Evolutionary conservation across 768 basidiomycete genomes (phyloP).

Genomic region (Phylloporus arenicola): DNA sequence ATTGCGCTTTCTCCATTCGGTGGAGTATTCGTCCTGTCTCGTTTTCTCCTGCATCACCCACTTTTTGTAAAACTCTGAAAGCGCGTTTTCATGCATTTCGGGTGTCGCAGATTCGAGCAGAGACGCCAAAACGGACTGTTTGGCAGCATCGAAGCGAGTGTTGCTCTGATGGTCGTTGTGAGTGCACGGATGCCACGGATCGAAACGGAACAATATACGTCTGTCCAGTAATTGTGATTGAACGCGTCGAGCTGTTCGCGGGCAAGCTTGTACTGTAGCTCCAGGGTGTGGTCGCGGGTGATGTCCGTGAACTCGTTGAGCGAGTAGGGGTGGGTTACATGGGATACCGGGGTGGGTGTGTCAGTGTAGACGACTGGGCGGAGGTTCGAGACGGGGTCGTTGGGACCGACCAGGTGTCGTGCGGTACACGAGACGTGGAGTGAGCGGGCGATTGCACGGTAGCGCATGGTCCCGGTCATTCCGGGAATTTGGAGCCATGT

Average conservation of each 20-base stretch:
- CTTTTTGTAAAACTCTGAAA: slow-evolving; percentile 66
- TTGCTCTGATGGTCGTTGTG: slow-evolving; percentile 52
- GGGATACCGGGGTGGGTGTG: slow-evolving; percentile 28
- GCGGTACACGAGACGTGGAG: slow-evolving; percentile 23
- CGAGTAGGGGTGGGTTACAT: slow-evolving; percentile 64
- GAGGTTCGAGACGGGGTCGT: slow-evolving; percentile 73
- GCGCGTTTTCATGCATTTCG: slow-evolving; percentile 58
- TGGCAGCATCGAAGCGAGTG: slow-evolving; percentile 70
- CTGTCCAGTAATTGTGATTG: slow-evolving; percentile 76
- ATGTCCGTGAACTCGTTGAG: slow-evolving; percentile 56
- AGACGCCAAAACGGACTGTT: slow-evolving; percentile 49
- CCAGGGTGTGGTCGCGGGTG: slow-evolving; percentile 38
- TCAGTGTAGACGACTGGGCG: slow-evolving; percentile 76
- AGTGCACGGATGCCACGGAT: background rate
- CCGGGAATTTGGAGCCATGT: too few species aligned
- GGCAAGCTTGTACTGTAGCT: slow-evolving; percentile 66
- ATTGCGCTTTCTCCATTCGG: too few species aligned
- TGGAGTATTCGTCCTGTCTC: too few species aligned
- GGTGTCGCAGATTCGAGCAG: slow-evolving; percentile 47
- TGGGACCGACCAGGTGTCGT: slow-evolving; percentile 55
- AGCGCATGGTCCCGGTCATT: too few species aligned
- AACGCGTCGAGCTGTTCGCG: slow-evolving; percentile 69
- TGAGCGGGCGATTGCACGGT: slow-evolving; percentile 18
- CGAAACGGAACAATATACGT: background rate
- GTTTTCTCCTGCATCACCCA: slow-evolving; percentile 79